phyloP scores from a whole-genome alignment of 306 rosid species.

The Trifolium subterraneum region DNA sequence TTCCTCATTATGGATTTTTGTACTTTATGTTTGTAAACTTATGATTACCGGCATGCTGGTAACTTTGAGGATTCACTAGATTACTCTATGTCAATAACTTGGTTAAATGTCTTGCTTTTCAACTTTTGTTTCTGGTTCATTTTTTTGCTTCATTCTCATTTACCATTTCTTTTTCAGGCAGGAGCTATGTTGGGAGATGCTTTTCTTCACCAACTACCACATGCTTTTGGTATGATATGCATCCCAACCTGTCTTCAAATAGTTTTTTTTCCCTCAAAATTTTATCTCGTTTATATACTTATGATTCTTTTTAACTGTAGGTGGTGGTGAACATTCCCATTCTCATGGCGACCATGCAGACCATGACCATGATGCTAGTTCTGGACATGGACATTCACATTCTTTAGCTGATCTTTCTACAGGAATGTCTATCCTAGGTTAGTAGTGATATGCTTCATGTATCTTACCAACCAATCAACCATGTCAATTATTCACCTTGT shows the following conservation, averaged over 20 bases:
- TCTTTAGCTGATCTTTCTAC: slow-evolving; percentile 85
- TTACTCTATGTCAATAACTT: slow-evolving; percentile 23
- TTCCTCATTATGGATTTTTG: not conserved
- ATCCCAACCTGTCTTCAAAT: slow-evolving; percentile 20
- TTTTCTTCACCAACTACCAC: slow-evolving; percentile 97
- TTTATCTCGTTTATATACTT: slow-evolving; percentile 12
- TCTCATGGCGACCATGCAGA: slow-evolving; percentile 60
- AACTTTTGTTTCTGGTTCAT: slow-evolving; percentile 27
- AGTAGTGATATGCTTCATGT: slow-evolving; percentile 45
- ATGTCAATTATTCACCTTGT: slow-evolving; percentile 30
- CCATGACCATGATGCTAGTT: slow-evolving; percentile 52
- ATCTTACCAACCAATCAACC: slow-evolving; percentile 5
- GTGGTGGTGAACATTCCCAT: slow-evolving; percentile 77
- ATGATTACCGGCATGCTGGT: slow-evolving; percentile 33
- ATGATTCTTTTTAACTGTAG: slow-evolving; percentile 52
- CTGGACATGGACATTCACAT: slow-evolving; percentile 74
- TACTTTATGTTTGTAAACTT: slow-evolving; percentile 9
- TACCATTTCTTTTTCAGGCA: slow-evolving; percentile 63
- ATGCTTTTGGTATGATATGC: slow-evolving; percentile 84
- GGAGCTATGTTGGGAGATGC: slow-evolving; percentile 99
- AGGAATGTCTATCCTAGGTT: slow-evolving; percentile 86
- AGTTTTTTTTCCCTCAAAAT: not conserved
- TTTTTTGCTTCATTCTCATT: slow-evolving; percentile 39
- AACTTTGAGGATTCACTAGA: slow-evolving; percentile 22
- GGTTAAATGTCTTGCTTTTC: not conserved